Base-by-base conservation (phyloP, 225 moss, liverwort and hornwort species). In the Thuidium tamariscinum region DNA sequence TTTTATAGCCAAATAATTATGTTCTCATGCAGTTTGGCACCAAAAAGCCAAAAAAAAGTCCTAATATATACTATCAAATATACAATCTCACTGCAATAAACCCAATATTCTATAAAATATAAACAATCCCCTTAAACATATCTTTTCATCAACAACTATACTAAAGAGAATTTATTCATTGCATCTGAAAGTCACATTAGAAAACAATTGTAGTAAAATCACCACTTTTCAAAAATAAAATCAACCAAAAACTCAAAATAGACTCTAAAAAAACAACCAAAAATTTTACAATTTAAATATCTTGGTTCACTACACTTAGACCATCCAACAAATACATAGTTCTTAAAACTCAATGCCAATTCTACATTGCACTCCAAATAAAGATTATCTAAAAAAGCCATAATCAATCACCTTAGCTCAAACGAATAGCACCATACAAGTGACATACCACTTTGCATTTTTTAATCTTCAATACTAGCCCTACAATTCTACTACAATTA, bases 361-460 rank as follows among this genome's bases (percentile, higher is more conserved):
- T 37, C 67, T 66, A 36, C 1, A 37, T 12, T 22, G 7, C 8
- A 15, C 0, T 69, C 41, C 2, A 41, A 41, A 39, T 26, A 41
- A 69, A 15, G 2, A 42, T 42, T 9, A 26, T 26, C 26, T 15
- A 26, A 1, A 8, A 16, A 41, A 5, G 5, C 26, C 3, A 13
- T 42, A 16, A 42, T 42, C 16, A 27, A 44, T 70, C 3, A 9
- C 1, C 9, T 27, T 27, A 27, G 27, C 3, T 27, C 27, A 70
- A 27, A 27, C 2, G 0, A 1, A 44, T 70, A 70, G 8, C 0
- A 0, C 5, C 1, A 27, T 42, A 44, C 0, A 2, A 0, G 2
- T 0, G 0, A 42, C 3, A 42, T 0, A 16, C 2, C 1, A 16
- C 27, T 0, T 9, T 16, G 16, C 3, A 44, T 9, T 9, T 70